Base-by-base conservation (phyloP, 306 rosid species). In the Sophora flavescens region DNA sequence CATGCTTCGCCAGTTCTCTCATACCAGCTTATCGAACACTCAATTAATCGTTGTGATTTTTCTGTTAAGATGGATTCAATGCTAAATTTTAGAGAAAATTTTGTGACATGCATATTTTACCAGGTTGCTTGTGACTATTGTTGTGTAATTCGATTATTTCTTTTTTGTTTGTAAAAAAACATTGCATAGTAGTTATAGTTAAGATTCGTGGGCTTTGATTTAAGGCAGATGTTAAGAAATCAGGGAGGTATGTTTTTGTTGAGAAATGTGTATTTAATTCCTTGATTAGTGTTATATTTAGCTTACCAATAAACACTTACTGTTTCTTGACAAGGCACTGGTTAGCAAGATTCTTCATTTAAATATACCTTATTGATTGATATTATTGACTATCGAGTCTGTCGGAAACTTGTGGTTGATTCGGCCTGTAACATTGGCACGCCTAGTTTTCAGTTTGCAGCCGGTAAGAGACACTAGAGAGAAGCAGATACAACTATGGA, bases 401-500 rank as follows among this genome's bases (percentile, higher is more conserved):
- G 53, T 62, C 7, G 13, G 15, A 63, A 58, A 18, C 36, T 58
- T 52, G 51, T 4, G 68, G 28, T 70, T 75, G 67, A 57, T 84
- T 78, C 63, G 45, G 59, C 45, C 2, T 67, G 80, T 74, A 33
- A 30, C 77, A 11, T 81, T 75, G 35, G 66, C n/a, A n/a, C 12
- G 36, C 60, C 41, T 80, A 32, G 67, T 44, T 82, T 81, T 77
- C 89, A 93, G 98, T 63, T 90, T 93, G 88, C 98, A 91, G 88
- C 91, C 96, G 17, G 91, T 93, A 45, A 90, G 93, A 85, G 98
- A 90, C 32, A 93, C 96, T 48, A 90, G 97, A 59, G 97, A 91
- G 80, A 93, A 93, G 85, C 98, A 93, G 82, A 50, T 90, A 59
- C 97, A 91, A 50, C 84, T 93, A 3, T 93, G 97, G 98, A 93